phyloP scores from a whole-genome alignment of 2,329 filamentous ascomycete genomes.

The Eurotiales sp. region DNA sequence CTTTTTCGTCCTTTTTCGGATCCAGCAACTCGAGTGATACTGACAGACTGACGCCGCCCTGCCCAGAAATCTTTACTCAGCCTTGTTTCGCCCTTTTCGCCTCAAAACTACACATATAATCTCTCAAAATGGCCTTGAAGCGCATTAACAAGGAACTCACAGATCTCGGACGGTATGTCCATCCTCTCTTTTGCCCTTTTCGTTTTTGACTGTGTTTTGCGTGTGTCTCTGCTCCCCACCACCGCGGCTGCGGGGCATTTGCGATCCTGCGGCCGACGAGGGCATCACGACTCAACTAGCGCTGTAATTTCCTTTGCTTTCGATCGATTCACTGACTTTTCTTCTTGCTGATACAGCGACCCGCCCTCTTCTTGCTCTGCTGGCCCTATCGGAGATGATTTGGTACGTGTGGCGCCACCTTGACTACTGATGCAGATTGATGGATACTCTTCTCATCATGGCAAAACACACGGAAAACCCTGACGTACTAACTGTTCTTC shows the following conservation, averaged over 20 bases:
- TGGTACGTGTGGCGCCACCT: slow-evolving; percentile 63
- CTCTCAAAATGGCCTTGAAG: slow-evolving; percentile 47
- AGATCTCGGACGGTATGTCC: slow-evolving; percentile 49
- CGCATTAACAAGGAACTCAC: slow-evolving; percentile 53
- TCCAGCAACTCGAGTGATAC: not conserved
- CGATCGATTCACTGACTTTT: slow-evolving; percentile 16
- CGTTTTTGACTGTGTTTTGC: slow-evolving; percentile 7
- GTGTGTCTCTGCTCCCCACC: slow-evolving; percentile 19
- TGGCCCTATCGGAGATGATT: slow-evolving; percentile 91
- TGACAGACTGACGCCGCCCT: not conserved
- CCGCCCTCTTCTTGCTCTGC: slow-evolving; percentile 98
- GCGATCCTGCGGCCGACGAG: not conserved
- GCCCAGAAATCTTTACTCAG: not conserved
- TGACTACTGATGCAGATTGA: slow-evolving; percentile 9
- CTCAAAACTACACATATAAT: slow-evolving; percentile 14
- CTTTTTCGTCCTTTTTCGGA: not conserved
- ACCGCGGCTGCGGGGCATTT: slow-evolving; percentile 21
- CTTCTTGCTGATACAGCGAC: slow-evolving; percentile 60
- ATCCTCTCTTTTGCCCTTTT: slow-evolving; percentile 12
- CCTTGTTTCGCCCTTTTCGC: slow-evolving; percentile 1
- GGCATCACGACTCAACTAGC: not conserved
- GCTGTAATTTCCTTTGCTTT: not conserved
- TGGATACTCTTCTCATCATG: not conserved
- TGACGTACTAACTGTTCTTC: not conserved
- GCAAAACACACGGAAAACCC: too few species aligned